Percentiles rank a stretch among this genome's conserved stretches.
Conservation (phyloP, 106 monocot genomes). For the Vanilla planifolia region DNA sequence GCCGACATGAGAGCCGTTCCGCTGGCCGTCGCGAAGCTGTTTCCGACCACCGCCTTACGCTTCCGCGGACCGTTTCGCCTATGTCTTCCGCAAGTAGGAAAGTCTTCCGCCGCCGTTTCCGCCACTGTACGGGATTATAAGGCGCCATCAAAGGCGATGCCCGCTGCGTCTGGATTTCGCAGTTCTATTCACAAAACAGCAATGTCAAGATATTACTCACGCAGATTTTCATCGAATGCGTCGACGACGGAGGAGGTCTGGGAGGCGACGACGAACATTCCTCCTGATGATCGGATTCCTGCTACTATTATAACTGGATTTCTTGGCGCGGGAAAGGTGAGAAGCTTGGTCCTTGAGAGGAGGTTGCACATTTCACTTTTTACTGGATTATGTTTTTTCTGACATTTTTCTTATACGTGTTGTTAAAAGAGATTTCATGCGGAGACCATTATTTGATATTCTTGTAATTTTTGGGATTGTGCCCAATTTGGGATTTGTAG, state of each 20-base stretch:
- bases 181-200: background rate
- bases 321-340: conserved; percentile 62
- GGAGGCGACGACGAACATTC: conserved; percentile 34
- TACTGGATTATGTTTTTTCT: no score
- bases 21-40: conserved; percentile 27
- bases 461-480: no score
- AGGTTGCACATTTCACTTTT: no score
- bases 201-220: background rate
- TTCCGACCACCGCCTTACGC: background rate
- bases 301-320: conserved; percentile 73
- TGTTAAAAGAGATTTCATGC: no score
- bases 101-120: background rate
- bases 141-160: background rate
- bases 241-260: conserved; percentile 26
- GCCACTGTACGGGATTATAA: background rate
- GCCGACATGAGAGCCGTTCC: conserved; percentile 30
- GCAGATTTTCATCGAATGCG: conserved; percentile 33
- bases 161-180: background rate
- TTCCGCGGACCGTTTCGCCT: background rate
- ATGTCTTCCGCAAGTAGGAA: background rate
- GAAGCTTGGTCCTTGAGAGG: background rate
- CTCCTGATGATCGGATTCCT: conserved; percentile 54
- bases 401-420: no score
- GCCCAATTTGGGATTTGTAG: no score
- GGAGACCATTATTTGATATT: no score